Conservation (phyloP, 129 eudicot species). For the Flaveria bidentis region DNA sequence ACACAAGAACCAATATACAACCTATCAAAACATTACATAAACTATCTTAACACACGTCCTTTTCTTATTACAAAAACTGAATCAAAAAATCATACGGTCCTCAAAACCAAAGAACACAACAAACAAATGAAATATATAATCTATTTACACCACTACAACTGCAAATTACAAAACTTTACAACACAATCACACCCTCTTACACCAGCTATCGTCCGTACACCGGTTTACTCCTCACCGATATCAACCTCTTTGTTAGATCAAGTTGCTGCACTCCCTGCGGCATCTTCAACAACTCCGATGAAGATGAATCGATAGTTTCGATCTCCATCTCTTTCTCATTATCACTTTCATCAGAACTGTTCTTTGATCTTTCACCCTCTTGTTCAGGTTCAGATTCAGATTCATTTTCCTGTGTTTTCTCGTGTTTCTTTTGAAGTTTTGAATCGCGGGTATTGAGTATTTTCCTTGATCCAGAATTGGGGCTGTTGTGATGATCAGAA, state of each 20-base stretch:
- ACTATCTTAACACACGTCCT: not conserved
- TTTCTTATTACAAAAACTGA: not conserved
- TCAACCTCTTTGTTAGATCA: conserved; percentile 41
- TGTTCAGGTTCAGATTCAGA: conserved; percentile 33
- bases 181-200: not conserved
- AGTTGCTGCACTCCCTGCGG: conserved; percentile 23
- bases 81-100: not conserved
- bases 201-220: conserved; percentile 29
- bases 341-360: conserved; percentile 45
- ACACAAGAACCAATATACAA: not conserved
- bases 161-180: conserved; percentile 16
- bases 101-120: not conserved
- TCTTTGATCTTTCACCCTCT: conserved; percentile 21
- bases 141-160: not conserved
- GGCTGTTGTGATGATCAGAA: conserved; percentile 50
- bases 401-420: not conserved
- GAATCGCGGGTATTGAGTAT: conserved; percentile 17
- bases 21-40: not conserved
- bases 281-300: conserved; percentile 15
- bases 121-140: conserved; percentile 19
- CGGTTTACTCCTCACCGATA: conserved; percentile 56
- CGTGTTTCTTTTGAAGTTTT: conserved; percentile 9
- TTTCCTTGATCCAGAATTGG: conserved; percentile 30
- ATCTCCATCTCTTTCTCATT: conserved; percentile 37
- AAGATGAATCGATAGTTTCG: not conserved